Conservation (phyloP, 2,329 filamentous ascomycete species). For the Emergomyces pasteurianus region DNA sequence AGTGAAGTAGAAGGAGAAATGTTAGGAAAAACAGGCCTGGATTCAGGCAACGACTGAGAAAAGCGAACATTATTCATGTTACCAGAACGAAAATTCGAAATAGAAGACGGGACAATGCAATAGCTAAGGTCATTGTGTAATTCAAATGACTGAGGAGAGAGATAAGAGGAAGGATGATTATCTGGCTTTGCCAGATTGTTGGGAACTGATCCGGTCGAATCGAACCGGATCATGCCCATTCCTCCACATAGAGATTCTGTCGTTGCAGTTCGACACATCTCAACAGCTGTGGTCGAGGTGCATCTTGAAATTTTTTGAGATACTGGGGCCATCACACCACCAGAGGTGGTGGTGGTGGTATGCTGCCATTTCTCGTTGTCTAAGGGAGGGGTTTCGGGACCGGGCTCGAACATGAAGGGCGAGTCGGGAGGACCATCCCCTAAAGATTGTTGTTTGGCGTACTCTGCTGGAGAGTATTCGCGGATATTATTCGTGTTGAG, state of each 20-base stretch:
- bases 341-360: slow-evolving; percentile 12
- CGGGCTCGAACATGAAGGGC: background rate
- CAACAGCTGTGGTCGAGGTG: slow-evolving; percentile 19
- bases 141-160: slow-evolving; percentile 17
- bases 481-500: slow-evolving; percentile 26
- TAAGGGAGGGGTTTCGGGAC: background rate
- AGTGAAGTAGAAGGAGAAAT: slow-evolving; percentile 24
- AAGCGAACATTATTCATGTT: slow-evolving; percentile 21
- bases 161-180: slow-evolving; percentile 16
- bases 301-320: slow-evolving; percentile 10
- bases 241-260: slow-evolving; percentile 34
- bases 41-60: slow-evolving; percentile 19
- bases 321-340: slow-evolving; percentile 12
- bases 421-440: slow-evolving; percentile 18
- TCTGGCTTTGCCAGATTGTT: slow-evolving; percentile 14
- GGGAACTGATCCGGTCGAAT: slow-evolving; percentile 26
- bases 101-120: slow-evolving; percentile 15
- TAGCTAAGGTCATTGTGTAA: slow-evolving; percentile 20
- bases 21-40: slow-evolving; percentile 23
- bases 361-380: slow-evolving; percentile 13
- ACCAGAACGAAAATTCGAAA: slow-evolving; percentile 14
- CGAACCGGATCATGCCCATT: slow-evolving; percentile 34
- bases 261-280: slow-evolving; percentile 36
- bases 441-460: slow-evolving; percentile 21
- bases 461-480: slow-evolving; percentile 33